phyloP scores from a whole-genome alignment of 768 basidiomycete genomes.

The Chiua virens region DNA sequence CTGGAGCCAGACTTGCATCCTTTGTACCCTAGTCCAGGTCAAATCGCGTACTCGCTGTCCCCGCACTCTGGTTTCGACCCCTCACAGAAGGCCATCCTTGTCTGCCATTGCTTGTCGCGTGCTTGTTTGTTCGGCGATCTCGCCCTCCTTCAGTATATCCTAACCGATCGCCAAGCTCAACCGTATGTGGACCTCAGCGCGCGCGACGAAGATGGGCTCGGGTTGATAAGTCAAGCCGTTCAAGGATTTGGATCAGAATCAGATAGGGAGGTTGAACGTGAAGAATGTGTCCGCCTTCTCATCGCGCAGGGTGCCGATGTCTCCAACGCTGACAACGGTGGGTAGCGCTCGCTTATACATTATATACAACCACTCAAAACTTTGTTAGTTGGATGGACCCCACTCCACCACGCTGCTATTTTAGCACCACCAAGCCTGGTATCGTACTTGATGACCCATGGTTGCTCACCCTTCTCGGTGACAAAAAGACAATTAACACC shows the following conservation, averaged over 20 bases:
- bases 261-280: slow-evolving; percentile 84
- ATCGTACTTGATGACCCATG: slow-evolving; percentile 90
- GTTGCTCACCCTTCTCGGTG: slow-evolving; percentile 76
- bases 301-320: slow-evolving; percentile 77
- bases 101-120: slow-evolving; percentile 71
- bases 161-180: slow-evolving; percentile 67
- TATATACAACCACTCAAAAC: slow-evolving; percentile 2
- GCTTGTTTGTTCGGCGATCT: slow-evolving; percentile 81
- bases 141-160: slow-evolving; percentile 66
- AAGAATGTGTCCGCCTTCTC: slow-evolving; percentile 83
- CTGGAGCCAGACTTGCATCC: slow-evolving; percentile 83
- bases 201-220: slow-evolving; percentile 85
- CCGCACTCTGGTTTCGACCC: slow-evolving; percentile 67
- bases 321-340: slow-evolving; percentile 60
- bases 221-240: slow-evolving; percentile 73
- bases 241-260: slow-evolving; percentile 81
- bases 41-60: slow-evolving; percentile 63
- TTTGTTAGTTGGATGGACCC: slow-evolving; percentile 85
- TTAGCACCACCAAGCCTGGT: slow-evolving; percentile 88
- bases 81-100: slow-evolving; percentile 65
- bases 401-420: slow-evolving; percentile 89
- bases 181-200: slow-evolving; percentile 62
- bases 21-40: slow-evolving; percentile 65
- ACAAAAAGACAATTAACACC: slow-evolving; percentile 83
- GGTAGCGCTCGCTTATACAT: slow-evolving; percentile 17